Evolutionary conservation across 306 rosid genomes (phyloP).

Genomic region (Fagus crenata): DNA sequence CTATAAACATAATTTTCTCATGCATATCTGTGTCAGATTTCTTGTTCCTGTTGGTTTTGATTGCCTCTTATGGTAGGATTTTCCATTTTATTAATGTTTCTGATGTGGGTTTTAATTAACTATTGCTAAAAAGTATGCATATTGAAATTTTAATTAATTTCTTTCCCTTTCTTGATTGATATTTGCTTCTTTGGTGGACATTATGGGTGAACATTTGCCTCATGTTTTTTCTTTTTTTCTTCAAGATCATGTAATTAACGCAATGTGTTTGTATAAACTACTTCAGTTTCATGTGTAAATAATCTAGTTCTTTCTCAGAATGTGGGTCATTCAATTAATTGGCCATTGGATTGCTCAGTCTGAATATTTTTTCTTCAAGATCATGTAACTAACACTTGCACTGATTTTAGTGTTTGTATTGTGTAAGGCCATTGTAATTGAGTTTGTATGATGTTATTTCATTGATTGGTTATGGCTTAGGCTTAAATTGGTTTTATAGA

Average conservation of each 20-base stretch:
- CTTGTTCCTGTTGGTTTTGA: conserved; percentile 5
- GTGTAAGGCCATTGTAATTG: neutral
- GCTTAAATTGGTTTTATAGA: neutral
- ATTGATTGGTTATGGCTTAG: neutral
- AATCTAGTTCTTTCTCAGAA: neutral
- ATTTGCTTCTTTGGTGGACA: neutral
- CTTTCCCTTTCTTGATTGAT: neutral
- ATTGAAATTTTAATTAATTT: neutral
- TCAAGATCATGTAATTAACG: conserved; percentile 1
- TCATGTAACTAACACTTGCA: neutral
- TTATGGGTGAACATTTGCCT: neutral
- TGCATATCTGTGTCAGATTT: conserved; percentile 26
- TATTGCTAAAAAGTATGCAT: neutral
- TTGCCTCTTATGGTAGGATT: conserved; percentile 19
- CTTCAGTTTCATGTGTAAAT: neutral
- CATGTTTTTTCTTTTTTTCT: conserved; percentile 10
- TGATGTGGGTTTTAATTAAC: conserved; percentile 26
- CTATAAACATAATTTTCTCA: neutral
- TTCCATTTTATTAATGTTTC: conserved; percentile 13
- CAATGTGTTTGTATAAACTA: conserved; percentile 1
- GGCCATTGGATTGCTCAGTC: neutral
- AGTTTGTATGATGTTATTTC: neutral
- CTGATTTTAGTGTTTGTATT: neutral
- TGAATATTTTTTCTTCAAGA: too few relatives aligned
- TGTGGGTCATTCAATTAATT: conserved; percentile 5